Conservation (phyloP, 75 land plant genomes). For the Sequoiadendron giganteum region DNA sequence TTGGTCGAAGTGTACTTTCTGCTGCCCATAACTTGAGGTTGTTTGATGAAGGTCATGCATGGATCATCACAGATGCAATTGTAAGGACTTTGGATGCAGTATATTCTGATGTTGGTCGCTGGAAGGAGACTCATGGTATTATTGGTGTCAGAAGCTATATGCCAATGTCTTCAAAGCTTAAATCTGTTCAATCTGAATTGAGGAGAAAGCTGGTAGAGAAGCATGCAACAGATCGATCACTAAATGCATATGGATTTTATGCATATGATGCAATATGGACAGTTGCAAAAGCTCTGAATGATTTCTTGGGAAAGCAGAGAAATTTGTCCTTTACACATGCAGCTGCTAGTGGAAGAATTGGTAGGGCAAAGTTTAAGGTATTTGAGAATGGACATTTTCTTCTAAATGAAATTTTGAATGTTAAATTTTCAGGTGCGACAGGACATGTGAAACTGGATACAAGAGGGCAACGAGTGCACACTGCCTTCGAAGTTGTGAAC, state of each 20-base stretch:
- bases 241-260: conserved; percentile 14
- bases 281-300: conserved; percentile 15
- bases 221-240: background rate
- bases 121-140: conserved; percentile 22
- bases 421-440: conserved; percentile 11
- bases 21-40: conserved; percentile 29
- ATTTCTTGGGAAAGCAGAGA: conserved; percentile 7
- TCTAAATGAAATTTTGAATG: conserved; percentile 3
- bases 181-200: conserved; percentile 3
- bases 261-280: conserved; percentile 36
- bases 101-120: conserved; percentile 1
- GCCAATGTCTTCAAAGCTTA: conserved; percentile 21
- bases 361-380: conserved; percentile 5
- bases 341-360: conserved; percentile 16
- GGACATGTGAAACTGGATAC: conserved; percentile 17
- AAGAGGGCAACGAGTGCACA: conserved; percentile 13
- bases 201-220: background rate
- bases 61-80: conserved; percentile 44
- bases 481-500: conserved; percentile 19
- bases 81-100: conserved; percentile 16
- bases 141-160: conserved; percentile 35
- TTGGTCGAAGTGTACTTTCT: conserved; percentile 21
- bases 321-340: background rate
- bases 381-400: conserved; percentile 12
- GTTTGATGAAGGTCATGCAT: conserved; percentile 34